Percentiles rank a stretch among this genome's conserved stretches.
Conservation (phyloP, 805 yeast genomes). For the Candida piceae region DNA sequence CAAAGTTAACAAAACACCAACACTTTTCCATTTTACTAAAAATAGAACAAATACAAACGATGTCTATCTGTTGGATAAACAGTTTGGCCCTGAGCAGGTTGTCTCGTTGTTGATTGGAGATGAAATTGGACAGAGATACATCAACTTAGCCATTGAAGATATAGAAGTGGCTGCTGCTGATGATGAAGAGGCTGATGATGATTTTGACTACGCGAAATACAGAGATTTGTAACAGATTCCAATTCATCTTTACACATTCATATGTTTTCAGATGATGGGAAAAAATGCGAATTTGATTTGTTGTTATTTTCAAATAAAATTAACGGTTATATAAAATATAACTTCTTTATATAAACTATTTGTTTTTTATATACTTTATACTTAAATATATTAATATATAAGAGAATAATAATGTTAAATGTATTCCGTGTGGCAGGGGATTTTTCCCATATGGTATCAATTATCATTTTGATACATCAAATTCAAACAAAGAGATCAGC, state of each 20-base stretch:
- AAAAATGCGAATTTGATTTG: too few relatives aligned
- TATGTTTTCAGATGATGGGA: too few relatives aligned
- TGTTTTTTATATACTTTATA: too few relatives aligned
- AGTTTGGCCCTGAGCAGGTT: slow-evolving; percentile 24
- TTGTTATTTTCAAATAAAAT: too few relatives aligned
- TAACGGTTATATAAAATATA: too few relatives aligned
- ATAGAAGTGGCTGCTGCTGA: slow-evolving; percentile 5
- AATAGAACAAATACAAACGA: slow-evolving; percentile 12
- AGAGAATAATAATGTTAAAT: too few relatives aligned
- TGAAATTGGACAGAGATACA: slow-evolving; percentile 24
- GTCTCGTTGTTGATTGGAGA: slow-evolving; percentile 26
- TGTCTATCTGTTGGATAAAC: slow-evolving; percentile 8
- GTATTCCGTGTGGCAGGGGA: slow-evolving; percentile 53
- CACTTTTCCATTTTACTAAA: slow-evolving; percentile 23
- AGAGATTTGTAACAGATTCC: slow-evolving; percentile 17
- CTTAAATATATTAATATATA: too few relatives aligned
- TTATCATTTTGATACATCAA: slow-evolving; percentile 66
- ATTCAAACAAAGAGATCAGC: slow-evolving; percentile 62
- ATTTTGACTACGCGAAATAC: slow-evolving; percentile 15
- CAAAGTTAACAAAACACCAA: slow-evolving; percentile 28
- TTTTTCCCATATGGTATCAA: slow-evolving; percentile 75
- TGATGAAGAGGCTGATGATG: slow-evolving; percentile 18
- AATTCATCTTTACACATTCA: too few relatives aligned
- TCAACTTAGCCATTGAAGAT: slow-evolving; percentile 24
- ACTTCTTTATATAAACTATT: too few relatives aligned